Percentiles rank a stretch among this genome's conserved stretches.
These are phyloP conservation scores for Tylopilus vinaceipallidus DNA, from an alignment of 768 basidiomycete species.

Conservation along the genomic window DNA sequence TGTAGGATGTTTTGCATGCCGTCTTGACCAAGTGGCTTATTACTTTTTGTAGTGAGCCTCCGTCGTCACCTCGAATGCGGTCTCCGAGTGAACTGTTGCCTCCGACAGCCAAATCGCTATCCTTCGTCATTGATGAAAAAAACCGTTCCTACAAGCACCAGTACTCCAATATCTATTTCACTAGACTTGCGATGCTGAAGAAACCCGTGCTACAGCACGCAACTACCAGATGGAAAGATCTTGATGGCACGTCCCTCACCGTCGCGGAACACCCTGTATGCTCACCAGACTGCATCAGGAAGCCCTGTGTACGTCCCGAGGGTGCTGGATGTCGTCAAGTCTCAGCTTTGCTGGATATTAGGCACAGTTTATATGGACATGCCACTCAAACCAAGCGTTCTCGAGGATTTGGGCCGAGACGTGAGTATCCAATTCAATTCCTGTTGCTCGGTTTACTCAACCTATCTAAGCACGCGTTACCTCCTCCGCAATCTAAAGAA, in stretches of 20 bases:
- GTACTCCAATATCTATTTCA: slow-evolving; percentile 73
- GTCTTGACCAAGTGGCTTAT: not conserved
- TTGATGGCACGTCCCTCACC: slow-evolving; percentile 36
- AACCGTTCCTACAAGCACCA: slow-evolving; percentile 62
- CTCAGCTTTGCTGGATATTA: slow-evolving; percentile 83
- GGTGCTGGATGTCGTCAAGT: slow-evolving; percentile 84
- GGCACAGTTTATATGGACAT: slow-evolving; percentile 99
- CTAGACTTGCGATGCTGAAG: slow-evolving; percentile 50
- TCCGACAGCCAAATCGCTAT: slow-evolving; percentile 30
- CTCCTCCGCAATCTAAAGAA: slow-evolving; percentile 69
- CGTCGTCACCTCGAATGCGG: slow-evolving; percentile 20
- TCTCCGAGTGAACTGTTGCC: slow-evolving; percentile 30
- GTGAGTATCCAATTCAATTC: slow-evolving; percentile 47
- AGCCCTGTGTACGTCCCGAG: slow-evolving; percentile 70
- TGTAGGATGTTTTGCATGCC: not conserved
- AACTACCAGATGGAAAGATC: slow-evolving; percentile 45
- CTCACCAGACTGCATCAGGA: slow-evolving; percentile 40
- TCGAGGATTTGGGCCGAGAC: slow-evolving; percentile 91
- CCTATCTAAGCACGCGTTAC: slow-evolving; percentile 73
- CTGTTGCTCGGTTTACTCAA: slow-evolving; percentile 4
- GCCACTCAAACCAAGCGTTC: slow-evolving; percentile 97
- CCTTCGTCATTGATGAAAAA: slow-evolving; percentile 42
- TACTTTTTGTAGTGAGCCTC: slow-evolving; percentile 19
- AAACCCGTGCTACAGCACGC: slow-evolving; percentile 50
- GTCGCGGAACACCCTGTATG: not conserved